Percentiles rank a stretch among this genome's conserved stretches.
Conservation (phyloP, 1,284 basidiomycete genomes). For the Marasmius fiardii region DNA sequence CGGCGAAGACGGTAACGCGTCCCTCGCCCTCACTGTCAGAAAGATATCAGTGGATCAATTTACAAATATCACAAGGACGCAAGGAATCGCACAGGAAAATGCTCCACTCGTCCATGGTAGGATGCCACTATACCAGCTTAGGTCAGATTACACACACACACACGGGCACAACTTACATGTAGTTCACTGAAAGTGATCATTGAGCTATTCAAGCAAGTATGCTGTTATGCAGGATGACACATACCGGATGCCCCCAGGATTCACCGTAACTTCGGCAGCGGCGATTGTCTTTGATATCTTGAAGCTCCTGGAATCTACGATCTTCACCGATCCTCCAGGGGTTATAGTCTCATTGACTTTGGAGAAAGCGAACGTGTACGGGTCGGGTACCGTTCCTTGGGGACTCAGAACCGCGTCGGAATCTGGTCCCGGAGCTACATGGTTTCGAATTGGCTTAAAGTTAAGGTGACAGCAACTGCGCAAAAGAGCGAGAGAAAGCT, state of each 20-base stretch:
- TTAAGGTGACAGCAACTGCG: constrained; percentile 10
- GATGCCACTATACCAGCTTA: constrained; percentile 67
- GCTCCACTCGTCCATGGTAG: constrained; percentile 67
- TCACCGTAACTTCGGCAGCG: constrained; percentile 64
- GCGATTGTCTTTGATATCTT: constrained; percentile 50
- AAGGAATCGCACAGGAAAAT: constrained; percentile 51
- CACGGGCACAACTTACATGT: constrained; percentile 28
- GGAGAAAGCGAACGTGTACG: constrained; percentile 55
- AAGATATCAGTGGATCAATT: constrained; percentile 4
- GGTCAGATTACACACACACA: background rate
- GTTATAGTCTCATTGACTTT: constrained; percentile 45
- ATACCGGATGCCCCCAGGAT: constrained; percentile 62
- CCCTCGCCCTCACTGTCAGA: constrained; percentile 47
- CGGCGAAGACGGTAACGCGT: constrained; percentile 64
- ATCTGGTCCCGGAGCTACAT: constrained; percentile 35
- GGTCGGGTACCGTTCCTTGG: constrained; percentile 46
- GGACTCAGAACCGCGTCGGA: constrained; percentile 41
- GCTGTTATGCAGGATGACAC: constrained; percentile 20
- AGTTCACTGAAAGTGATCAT: constrained; percentile 35
- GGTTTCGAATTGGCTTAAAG: constrained; percentile 13
- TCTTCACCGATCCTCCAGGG: constrained; percentile 60
- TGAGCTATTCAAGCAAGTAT: constrained; percentile 1
- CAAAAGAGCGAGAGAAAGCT: constrained; percentile 8
- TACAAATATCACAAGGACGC: no score
- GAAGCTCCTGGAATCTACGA: constrained; percentile 56